A percentile compares a stretch with the other conserved stretches of the same genome.
Evolutionary conservation across 176 grass and related monocot species (phyloP).

Genomic region (Oryza coarctata): DNA sequence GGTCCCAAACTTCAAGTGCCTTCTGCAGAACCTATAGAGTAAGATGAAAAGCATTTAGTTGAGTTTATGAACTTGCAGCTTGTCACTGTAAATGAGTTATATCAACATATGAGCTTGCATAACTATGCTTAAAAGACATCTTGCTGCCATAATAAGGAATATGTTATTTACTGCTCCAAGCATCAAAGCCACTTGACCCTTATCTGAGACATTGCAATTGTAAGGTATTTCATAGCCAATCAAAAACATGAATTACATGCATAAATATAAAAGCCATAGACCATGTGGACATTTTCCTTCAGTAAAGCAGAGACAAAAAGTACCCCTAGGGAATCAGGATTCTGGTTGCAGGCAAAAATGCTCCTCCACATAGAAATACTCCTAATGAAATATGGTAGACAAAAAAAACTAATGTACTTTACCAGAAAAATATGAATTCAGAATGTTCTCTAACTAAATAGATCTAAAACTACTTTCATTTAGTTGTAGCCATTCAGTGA

Average conservation of each 20-base stretch:
- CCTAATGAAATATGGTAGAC: slow-evolving; percentile 23
- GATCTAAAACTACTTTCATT: not conserved
- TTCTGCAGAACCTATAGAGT: slow-evolving; percentile 80
- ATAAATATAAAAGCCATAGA: slow-evolving; percentile 5
- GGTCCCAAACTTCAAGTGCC: slow-evolving; percentile 91
- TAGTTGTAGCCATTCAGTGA: not conserved
- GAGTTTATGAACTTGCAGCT: not conserved
- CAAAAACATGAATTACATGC: not conserved
- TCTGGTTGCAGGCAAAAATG: not conserved
- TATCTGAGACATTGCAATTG: not conserved
- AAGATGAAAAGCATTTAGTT: slow-evolving; percentile 22
- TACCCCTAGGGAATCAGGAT: not conserved
- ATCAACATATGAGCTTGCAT: not conserved
- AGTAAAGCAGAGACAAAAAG: not conserved
- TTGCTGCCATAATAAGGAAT: not conserved
- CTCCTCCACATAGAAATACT: not conserved
- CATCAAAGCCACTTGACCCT: slow-evolving; percentile 13
- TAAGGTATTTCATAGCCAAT: not conserved
- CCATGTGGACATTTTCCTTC: not conserved
- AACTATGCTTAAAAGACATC: not conserved
- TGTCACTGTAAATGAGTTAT: not conserved
- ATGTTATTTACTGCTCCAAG: slow-evolving; percentile 10
- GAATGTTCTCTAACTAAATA: not conserved
- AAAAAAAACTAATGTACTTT: not conserved
- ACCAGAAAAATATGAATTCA: not conserved